Percentiles rank a stretch among this genome's conserved stretches.
Evolutionary conservation across 768 basidiomycete species (phyloP).

Genomic region (Pulveroboletus sp.): DNA sequence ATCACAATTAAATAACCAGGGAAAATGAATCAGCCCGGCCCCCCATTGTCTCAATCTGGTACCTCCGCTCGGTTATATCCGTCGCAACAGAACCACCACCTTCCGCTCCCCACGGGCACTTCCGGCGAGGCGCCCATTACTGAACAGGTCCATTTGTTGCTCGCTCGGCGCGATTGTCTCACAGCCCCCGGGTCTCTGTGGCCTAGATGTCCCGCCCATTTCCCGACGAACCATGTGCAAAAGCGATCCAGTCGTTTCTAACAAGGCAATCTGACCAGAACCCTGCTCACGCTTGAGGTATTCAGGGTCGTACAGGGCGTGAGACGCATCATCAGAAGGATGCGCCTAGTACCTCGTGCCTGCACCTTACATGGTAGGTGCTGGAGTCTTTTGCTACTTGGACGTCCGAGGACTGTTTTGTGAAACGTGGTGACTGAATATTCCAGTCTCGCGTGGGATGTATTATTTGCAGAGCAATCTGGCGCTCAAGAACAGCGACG

Average conservation of each 20-base stretch:
- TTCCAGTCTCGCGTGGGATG: constrained; percentile 11
- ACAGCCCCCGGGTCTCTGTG: not conserved
- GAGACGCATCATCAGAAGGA: constrained; percentile 20
- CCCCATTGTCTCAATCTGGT: constrained; percentile 16
- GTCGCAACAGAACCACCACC: constrained; percentile 11
- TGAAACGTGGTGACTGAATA: constrained; percentile 8
- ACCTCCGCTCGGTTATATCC: constrained; percentile 27
- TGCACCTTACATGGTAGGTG: constrained; percentile 13
- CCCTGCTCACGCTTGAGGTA: not conserved
- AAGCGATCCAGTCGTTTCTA: not conserved
- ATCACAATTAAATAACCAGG: not conserved
- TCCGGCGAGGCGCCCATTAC: constrained; percentile 16
- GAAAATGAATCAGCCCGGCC: constrained; percentile 8
- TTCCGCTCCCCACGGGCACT: constrained; percentile 18
- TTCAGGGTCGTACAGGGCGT: constrained; percentile 27
- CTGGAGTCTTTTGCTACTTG: not conserved
- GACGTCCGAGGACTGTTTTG: constrained; percentile 29
- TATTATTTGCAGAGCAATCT: not conserved
- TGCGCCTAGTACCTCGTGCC: constrained; percentile 27
- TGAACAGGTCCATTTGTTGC: not conserved
- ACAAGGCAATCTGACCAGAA: constrained; percentile 1
- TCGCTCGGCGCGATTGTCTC: constrained; percentile 2
- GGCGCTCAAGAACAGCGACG: not conserved
- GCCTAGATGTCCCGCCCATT: constrained; percentile 3
- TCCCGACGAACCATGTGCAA: constrained; percentile 1